These are phyloP conservation scores for Umbellularia californica DNA, from an alignment of 164 flowering plant genomes.

Conservation along the genomic window DNA sequence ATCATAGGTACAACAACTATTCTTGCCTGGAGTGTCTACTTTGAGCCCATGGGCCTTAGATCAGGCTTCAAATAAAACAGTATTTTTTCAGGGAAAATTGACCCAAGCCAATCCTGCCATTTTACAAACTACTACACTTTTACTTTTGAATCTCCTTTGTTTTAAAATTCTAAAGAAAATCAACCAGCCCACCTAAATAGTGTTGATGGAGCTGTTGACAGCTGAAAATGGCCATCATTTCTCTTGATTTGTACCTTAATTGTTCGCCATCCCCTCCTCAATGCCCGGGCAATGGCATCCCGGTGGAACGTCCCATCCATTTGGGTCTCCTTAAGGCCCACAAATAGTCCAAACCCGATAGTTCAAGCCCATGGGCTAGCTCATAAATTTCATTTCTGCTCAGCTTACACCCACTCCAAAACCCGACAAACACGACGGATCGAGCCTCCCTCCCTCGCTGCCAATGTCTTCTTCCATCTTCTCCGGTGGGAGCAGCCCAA, in stretches of 20 bases:
- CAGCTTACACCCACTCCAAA: conserved; percentile 33
- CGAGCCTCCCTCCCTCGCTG: conserved; percentile 7
- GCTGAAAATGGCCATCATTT: too few species aligned
- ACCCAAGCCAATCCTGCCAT: too few species aligned
- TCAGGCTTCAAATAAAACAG: too few species aligned
- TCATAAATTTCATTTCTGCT: conserved; percentile 24
- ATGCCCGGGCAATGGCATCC: conserved; percentile 21
- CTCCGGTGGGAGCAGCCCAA: conserved; percentile 27
- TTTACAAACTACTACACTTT: too few species aligned
- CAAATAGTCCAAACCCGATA: conserved; percentile 13
- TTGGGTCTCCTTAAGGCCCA: conserved; percentile 31
- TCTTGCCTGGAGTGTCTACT: too few species aligned
- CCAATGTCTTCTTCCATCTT: not conserved
- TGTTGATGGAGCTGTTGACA: too few species aligned
- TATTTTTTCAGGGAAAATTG: too few species aligned
- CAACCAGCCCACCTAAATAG: too few species aligned
- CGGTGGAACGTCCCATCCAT: conserved; percentile 25
- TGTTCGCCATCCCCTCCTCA: conserved; percentile 13
- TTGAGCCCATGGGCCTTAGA: too few species aligned
- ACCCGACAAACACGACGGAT: conserved; percentile 14
- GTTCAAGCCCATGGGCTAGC: conserved; percentile 22
- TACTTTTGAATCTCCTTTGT: too few species aligned
- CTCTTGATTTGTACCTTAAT: not conserved
- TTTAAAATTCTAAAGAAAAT: too few species aligned
- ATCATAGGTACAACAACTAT: too few species aligned